Conservation (phyloP, 1,139 yeast genomes). For the Torulaspora globosa region DNA sequence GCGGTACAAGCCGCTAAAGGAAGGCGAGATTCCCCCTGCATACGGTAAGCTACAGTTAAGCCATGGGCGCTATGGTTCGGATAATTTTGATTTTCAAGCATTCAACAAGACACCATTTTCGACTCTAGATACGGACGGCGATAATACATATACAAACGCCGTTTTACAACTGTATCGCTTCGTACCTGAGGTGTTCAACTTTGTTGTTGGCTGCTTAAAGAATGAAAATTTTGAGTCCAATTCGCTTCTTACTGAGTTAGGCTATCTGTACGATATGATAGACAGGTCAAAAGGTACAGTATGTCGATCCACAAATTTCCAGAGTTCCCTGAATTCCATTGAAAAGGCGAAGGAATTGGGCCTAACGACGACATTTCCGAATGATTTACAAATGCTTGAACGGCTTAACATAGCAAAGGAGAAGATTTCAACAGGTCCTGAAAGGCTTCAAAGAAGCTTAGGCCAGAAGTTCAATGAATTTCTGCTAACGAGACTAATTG, state of each 20-base stretch:
- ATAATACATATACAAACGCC: conserved; percentile 77
- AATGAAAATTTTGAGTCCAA: conserved; percentile 51
- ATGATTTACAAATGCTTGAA: conserved; percentile 37
- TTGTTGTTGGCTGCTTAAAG: conserved; percentile 52
- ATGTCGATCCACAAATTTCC: conserved; percentile 47
- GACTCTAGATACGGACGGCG: conserved; percentile 86
- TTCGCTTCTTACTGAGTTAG: conserved; percentile 71
- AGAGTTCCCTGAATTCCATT: conserved; percentile 45
- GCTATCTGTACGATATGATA: conserved; percentile 89
- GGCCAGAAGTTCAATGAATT: conserved; percentile 33
- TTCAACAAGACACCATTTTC: conserved; percentile 72
- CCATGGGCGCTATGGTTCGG: conserved; percentile 88
- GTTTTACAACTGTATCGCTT: conserved; percentile 78
- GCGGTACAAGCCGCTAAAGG: conserved; percentile 29
- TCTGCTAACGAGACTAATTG: conserved; percentile 24
- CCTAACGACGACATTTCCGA: conserved; percentile 47
- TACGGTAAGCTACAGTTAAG: conserved; percentile 72
- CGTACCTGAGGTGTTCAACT: conserved; percentile 66
- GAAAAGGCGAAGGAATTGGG: conserved; percentile 48
- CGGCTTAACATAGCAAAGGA: conserved; percentile 11
- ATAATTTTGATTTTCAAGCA: conserved; percentile 85
- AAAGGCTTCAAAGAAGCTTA: conserved; percentile 17
- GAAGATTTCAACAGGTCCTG: conserved; percentile 6
- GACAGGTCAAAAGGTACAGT: conserved; percentile 65
- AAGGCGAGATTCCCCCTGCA: conserved; percentile 58